Evolutionary conservation across 208 protist genomes (phyloP), one percentile per base, ranked within the genome.

Genomic region (Acanthamoeba royreba): DNA sequence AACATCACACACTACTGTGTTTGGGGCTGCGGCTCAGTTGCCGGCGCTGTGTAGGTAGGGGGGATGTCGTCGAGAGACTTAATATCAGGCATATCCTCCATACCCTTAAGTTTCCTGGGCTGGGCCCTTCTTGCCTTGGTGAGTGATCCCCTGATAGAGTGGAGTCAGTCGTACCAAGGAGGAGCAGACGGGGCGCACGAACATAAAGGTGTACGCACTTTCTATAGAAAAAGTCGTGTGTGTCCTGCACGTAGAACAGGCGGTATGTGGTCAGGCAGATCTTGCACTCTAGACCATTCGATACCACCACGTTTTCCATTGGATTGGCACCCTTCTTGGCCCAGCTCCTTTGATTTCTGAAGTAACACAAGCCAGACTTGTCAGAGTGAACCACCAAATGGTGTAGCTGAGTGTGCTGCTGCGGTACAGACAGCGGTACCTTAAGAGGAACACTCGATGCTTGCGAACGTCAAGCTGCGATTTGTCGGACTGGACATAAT

Each of bases 221-320:
- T 63, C 94, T 74, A 55, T 92, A 96, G 35, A 96, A 91, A 33
- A 95, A 95, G 72, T 96, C 95, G 17, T 88, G 52, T 4, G 95
- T 96, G 25, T 96, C 94, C n/a, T 96, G 69, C 0, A 96, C 95
- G 77, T 93, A 96, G 72, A 95, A 95, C 2, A 96, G 22, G 63
- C 95, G 93, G 43, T 94, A 95, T 11, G 92, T 95, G 55, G 69
- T 79, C 11, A 94, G 88, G 22, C 94, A 95, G 49, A 96, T 93
- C 77, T 95, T 96, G 69, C 94, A 95, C 53, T 96, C 95, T 3
- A 96, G 53, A 33, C 83, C 89, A 53, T 92, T 93, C 58, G 25
- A 31, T 31, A 92, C 53, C 35, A 94, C 35, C 52, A 74, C n/a
- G 66, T 94, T 89, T 2, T 88, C 94, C 47, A 94, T 86, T 2